Percentiles rank a stretch among this genome's conserved stretches.
Conservation (phyloP, 768 basidiomycete species). For the Zangia roseola region DNA sequence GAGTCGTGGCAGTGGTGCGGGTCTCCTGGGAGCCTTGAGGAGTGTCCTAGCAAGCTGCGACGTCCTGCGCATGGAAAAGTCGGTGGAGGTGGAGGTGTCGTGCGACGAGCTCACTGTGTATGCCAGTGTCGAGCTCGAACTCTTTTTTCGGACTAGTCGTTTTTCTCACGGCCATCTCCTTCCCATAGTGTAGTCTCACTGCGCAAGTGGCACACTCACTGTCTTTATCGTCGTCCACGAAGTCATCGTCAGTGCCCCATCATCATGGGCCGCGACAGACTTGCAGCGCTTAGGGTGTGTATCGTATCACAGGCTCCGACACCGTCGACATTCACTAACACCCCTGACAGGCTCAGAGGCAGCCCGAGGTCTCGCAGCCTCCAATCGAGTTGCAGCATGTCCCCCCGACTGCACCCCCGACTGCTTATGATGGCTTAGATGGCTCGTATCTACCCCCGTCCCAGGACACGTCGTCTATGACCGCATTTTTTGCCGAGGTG, state of each 20-base stretch:
- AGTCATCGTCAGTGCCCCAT: neutral
- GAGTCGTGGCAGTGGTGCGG: neutral
- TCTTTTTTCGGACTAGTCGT: neutral
- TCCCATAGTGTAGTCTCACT: no score
- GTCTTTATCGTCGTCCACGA: neutral
- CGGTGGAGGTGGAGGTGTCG: slow-evolving; percentile 48
- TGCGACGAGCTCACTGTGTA: slow-evolving; percentile 26
- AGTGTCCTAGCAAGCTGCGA: slow-evolving; percentile 76
- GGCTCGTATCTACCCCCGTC: slow-evolving; percentile 3
- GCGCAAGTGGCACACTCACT: neutral
- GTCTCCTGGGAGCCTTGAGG: slow-evolving; percentile 35
- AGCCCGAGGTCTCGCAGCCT: slow-evolving; percentile 30
- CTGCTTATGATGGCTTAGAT: neutral
- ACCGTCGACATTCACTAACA: slow-evolving; percentile 44
- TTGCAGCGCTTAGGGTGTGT: slow-evolving; percentile 78
- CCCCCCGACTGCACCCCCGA: slow-evolving; percentile 5
- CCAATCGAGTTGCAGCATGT: slow-evolving; percentile 29
- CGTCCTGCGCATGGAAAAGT: slow-evolving; percentile 63
- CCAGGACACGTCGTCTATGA: slow-evolving; percentile 27
- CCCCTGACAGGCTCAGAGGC: slow-evolving; percentile 52
- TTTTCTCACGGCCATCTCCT: slow-evolving; percentile 15
- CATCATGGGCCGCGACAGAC: slow-evolving; percentile 65
- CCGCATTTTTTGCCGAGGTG: slow-evolving; percentile 35
- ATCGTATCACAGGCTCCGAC: slow-evolving; percentile 38
- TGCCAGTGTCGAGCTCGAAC: neutral